phyloP scores from a whole-genome alignment of 1,284 basidiomycete species.

The Pyrrhoderma noxium region DNA sequence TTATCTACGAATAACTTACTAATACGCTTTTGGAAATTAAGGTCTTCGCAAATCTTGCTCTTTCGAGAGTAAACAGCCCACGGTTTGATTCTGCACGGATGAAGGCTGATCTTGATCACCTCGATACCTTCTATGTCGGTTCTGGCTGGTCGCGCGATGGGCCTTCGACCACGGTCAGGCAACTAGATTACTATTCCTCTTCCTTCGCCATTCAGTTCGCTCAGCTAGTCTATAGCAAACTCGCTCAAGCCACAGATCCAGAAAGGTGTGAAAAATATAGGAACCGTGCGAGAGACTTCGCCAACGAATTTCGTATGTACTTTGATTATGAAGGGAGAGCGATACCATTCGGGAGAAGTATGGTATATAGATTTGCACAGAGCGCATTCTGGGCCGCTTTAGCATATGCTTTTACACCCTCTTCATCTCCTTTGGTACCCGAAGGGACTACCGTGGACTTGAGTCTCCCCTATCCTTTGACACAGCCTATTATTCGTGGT shows the following conservation, averaged over 20 bases:
- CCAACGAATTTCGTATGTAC: conserved; percentile 66
- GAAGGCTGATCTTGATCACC: conserved; percentile 67
- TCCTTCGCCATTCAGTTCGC: conserved; percentile 76
- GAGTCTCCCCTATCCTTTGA: conserved; percentile 58
- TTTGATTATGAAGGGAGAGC: conserved; percentile 71
- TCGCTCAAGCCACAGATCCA: conserved; percentile 57
- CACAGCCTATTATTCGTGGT: conserved; percentile 70
- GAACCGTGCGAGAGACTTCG: conserved; percentile 55
- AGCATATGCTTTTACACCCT: conserved; percentile 42
- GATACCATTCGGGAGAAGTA: conserved; percentile 69
- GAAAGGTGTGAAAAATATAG: conserved; percentile 57
- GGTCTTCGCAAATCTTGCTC: conserved; percentile 72
- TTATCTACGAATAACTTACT: too few relatives aligned
- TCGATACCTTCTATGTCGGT: conserved; percentile 74
- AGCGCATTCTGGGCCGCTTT: conserved; percentile 71
- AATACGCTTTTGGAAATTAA: conserved; percentile 25
- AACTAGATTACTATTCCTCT: conserved; percentile 74
- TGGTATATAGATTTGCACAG: conserved; percentile 75
- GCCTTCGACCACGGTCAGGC: conserved; percentile 61
- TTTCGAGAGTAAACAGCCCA: conserved; percentile 53
- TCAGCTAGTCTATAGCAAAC: conserved; percentile 65
- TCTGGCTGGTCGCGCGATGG: conserved; percentile 74
- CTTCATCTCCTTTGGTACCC: too few relatives aligned
- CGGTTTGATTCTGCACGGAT: conserved; percentile 54
- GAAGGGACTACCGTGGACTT: conserved; percentile 34